Base-by-base conservation (phyloP, 1,139 yeast genomes). In the Schizosaccharomyces versatilis region DNA sequence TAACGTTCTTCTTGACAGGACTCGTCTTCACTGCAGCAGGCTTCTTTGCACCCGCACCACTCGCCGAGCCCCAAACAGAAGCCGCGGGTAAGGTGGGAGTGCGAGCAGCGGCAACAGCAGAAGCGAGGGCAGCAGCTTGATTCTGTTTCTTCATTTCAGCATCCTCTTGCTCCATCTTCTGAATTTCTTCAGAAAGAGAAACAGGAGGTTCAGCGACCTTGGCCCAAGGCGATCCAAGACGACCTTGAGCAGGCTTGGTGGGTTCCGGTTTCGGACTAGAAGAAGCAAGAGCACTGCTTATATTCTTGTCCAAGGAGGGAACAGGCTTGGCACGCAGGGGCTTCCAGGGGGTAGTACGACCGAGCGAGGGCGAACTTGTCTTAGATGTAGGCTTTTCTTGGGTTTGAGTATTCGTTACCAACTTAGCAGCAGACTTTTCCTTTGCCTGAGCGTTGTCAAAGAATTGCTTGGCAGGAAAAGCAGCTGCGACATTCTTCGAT, bases 41-140 rank as follows among this genome's bases (percentile, higher is more conserved):
- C 14, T 44, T 39, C 14, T 39, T 44, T 3, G 49, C 19, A 32
- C 49, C 19, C 19, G 49, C 36, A 32, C 32, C 32, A 8, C 9
- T 44, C n/a, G 9, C 36, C 19, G 49, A 24, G 5, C 49, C 49
- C 49, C 49, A 44, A 24, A 44, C 38, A 3, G 49, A 44, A 6
- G 40, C 39, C 38, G 53, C 48, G 7, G 58, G 38, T 7, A 53
- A 36, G 10, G 53, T 36, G 17, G 52, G 41, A 32, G 52, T 39
- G 15, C n/a, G 19, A 17, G 52, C 41, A 12, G 17, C 36, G 17
- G 36, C 52, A 12, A 17, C 24, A 12, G 52, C 36, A 32, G 36
- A 32, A 6, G 41, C 53, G 6, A 56, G 53, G 10, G 54, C 38
- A 2, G 9, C 7, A 5, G 38, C 12, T 5, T 32, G 38, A 44